These are phyloP conservation scores for Penicillium bialowiezense DNA, from an alignment of 495 filamentous ascomycete species.

Conservation along the genomic window DNA sequence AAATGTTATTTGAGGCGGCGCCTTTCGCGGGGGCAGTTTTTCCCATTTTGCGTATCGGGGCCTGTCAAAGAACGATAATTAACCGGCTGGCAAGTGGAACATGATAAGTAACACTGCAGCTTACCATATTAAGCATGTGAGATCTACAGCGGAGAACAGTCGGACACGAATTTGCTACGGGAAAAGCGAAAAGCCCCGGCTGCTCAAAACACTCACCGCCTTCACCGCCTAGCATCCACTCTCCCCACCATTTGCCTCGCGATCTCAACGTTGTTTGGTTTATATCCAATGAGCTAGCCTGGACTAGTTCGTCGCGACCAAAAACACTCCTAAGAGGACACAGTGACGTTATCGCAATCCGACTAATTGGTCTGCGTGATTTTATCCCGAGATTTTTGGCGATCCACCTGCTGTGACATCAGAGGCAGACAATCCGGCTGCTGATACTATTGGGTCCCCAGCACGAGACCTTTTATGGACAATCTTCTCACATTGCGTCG, in stretches of 20 bases:
- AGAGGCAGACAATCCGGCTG: background rate
- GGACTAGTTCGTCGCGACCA: background rate
- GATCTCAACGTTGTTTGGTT: conserved; percentile 12
- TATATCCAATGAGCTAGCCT: background rate
- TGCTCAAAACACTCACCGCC: background rate
- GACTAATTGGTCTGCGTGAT: background rate
- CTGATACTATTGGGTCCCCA: conserved; percentile 14
- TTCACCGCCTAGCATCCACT: conserved; percentile 1
- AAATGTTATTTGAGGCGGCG: conserved; percentile 24
- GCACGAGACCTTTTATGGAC: conserved; percentile 13
- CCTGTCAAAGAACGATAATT: conserved; percentile 20
- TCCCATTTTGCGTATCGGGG: conserved; percentile 26
- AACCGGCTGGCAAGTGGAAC: conserved; percentile 11
- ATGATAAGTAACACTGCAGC: conserved; percentile 8
- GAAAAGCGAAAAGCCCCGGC: conserved; percentile 4
- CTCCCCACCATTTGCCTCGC: conserved; percentile 1
- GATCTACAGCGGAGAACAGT: conserved; percentile 5
- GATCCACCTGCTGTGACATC: conserved; percentile 1
- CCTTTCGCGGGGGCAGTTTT: conserved; percentile 28
- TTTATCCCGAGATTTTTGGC: background rate
- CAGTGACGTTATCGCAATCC: conserved; percentile 5
- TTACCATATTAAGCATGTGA: conserved; percentile 15
- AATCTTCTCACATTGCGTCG: conserved; percentile 15
- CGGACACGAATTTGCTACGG: conserved; percentile 9
- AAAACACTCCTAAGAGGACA: background rate